Conservation (phyloP, 225 moss, liverwort and hornwort genomes). For the Climacium dendroides region DNA sequence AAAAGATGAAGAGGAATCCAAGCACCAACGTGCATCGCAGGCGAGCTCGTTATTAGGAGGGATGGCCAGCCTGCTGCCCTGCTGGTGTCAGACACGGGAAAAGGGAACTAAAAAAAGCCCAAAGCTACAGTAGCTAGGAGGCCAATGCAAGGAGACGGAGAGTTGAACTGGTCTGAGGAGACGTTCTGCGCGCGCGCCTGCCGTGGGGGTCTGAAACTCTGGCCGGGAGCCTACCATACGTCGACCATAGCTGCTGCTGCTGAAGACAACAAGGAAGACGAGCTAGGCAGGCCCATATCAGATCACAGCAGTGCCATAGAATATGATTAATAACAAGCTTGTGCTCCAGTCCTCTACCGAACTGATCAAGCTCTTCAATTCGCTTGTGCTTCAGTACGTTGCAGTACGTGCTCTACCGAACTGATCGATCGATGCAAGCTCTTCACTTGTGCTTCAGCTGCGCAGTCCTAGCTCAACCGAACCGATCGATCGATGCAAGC, state of each 20-base stretch:
- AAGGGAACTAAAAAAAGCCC: neutral
- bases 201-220: neutral
- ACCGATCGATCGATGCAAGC: too few species aligned
- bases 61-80: neutral
- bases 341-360: neutral
- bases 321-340: neutral
- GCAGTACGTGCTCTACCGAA: neutral
- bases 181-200: neutral
- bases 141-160: neutral
- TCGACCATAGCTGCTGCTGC: neutral
- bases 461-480: neutral
- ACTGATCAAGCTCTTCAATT: too few species aligned
- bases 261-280: neutral
- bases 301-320: neutral
- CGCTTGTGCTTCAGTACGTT: neutral
- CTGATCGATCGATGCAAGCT: too few species aligned
- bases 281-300: neutral
- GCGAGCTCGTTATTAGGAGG: neutral
- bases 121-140: neutral
- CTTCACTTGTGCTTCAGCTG: neutral
- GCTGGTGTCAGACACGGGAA: neutral
- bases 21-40: constrained; percentile 1
- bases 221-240: neutral
- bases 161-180: neutral
- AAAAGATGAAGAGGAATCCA: neutral